Percentiles rank a stretch among this genome's conserved stretches.
phyloP scores from a whole-genome alignment of 192 early-diverging fungal species.

The Linnemannia zychae region DNA sequence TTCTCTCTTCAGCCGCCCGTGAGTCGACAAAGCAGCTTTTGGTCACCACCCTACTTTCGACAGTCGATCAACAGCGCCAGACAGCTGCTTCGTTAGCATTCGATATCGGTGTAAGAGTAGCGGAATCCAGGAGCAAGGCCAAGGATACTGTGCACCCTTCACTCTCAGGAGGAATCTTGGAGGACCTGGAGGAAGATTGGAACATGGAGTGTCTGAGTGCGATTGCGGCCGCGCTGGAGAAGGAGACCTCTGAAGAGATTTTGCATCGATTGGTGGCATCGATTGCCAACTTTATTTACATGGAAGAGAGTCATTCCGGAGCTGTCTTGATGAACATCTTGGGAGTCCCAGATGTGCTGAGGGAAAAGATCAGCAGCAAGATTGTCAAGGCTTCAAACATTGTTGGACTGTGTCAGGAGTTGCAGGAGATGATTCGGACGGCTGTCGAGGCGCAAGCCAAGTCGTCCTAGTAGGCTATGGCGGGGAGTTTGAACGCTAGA shows the following conservation, averaged over 20 bases:
- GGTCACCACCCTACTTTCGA: slow-evolving; percentile 69
- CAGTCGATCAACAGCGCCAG: slow-evolving; percentile 68
- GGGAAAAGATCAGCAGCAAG: slow-evolving; percentile 24
- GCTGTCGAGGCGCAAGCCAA: slow-evolving; percentile 28
- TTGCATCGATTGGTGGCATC: slow-evolving; percentile 45
- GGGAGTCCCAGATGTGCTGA: slow-evolving; percentile 27
- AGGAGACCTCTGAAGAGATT: slow-evolving; percentile 71
- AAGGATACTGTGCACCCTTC: slow-evolving; percentile 43
- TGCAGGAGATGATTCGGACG: slow-evolving; percentile 50
- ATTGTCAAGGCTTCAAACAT: slow-evolving; percentile 29
- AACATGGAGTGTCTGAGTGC: slow-evolving; percentile 75
- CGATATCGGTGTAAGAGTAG: slow-evolving; percentile 72
- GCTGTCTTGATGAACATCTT: slow-evolving; percentile 44
- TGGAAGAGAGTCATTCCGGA: slow-evolving; percentile 31
- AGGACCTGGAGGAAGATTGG: slow-evolving; percentile 77
- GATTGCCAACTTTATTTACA: slow-evolving; percentile 49
- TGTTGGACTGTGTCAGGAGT: slow-evolving; percentile 34
- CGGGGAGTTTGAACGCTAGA: no score
- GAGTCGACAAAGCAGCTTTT: slow-evolving; percentile 69
- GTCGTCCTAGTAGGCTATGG: background rate
- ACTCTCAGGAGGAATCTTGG: slow-evolving; percentile 42
- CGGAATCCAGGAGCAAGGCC: slow-evolving; percentile 54
- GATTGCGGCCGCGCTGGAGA: slow-evolving; percentile 68
- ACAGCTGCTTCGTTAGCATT: slow-evolving; percentile 76
- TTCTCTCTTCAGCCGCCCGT: slow-evolving; percentile 61